A percentile compares a stretch with the other conserved stretches of the same genome.
Conservation (phyloP, 768 basidiomycete species). For the Termitomyces sp. region DNA sequence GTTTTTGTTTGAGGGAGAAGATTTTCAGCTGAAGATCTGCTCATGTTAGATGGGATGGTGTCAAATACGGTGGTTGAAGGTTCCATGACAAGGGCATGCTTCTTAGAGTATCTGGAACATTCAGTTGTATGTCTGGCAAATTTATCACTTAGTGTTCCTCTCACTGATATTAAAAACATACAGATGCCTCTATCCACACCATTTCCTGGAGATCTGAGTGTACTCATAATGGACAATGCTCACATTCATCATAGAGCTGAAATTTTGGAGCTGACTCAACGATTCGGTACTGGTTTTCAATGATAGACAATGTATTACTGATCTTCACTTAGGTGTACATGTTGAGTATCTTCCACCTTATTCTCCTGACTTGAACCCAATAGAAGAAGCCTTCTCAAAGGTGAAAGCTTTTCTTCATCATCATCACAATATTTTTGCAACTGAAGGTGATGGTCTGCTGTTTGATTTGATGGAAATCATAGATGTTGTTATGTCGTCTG, state of each 20-base stretch:
- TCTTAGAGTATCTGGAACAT: not conserved
- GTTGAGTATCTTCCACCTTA: no score
- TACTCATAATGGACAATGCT: conserved; percentile 32
- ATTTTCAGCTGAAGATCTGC: conserved; percentile 2
- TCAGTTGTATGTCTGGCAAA: not conserved
- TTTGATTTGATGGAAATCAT: conserved; percentile 23
- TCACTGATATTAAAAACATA: no score
- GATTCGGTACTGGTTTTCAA: no score
- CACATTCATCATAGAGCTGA: conserved; percentile 29
- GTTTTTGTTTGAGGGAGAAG: not conserved
- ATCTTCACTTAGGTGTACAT: no score
- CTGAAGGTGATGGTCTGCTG: no score
- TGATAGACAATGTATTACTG: conserved; percentile 2
- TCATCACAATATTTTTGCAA: no score
- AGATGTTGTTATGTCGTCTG: conserved; percentile 21
- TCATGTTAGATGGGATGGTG: not conserved
- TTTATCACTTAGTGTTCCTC: no score
- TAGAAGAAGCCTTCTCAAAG: conserved; percentile 35
- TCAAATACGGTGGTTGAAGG: not conserved
- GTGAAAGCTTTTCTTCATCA: conserved; percentile 31
- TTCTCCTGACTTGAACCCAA: conserved; percentile 37
- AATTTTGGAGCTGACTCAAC: no score
- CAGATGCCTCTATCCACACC: conserved; percentile 18
- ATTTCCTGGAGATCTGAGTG: conserved; percentile 24
- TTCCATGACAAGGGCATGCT: not conserved